Percentiles rank a stretch among this genome's conserved stretches.
These are phyloP conservation scores for Hymenotorrendiella dingleyae DNA, from an alignment of 2,329 filamentous ascomycete species.

Conservation along the genomic window DNA sequence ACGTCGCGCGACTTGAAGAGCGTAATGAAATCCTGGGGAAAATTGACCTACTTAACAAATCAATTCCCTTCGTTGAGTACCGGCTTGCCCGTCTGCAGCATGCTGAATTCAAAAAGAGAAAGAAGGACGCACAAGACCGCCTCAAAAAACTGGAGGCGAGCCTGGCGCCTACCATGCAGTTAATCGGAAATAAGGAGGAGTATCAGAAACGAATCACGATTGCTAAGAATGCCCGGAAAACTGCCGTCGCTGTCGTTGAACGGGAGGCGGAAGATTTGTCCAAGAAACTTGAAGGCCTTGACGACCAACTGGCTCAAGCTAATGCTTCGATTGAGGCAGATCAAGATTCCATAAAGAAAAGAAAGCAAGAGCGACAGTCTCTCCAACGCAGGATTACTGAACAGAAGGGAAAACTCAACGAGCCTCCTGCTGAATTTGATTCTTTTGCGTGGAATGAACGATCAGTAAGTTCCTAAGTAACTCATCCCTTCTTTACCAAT, in stretches of 20 bases:
- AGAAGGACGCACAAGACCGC: slow-evolving; percentile 48
- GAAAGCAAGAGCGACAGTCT: slow-evolving; percentile 45
- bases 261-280: slow-evolving; percentile 40
- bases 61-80: slow-evolving; percentile 62
- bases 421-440: slow-evolving; percentile 63
- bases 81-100: slow-evolving; percentile 44
- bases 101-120: slow-evolving; percentile 47
- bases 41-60: slow-evolving; percentile 58
- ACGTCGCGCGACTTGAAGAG: slow-evolving; percentile 78
- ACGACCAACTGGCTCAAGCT: slow-evolving; percentile 34
- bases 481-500: neutral
- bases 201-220: slow-evolving; percentile 56
- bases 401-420: slow-evolving; percentile 57
- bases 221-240: slow-evolving; percentile 49
- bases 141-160: slow-evolving; percentile 54
- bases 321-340: slow-evolving; percentile 44
- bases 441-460: slow-evolving; percentile 63
- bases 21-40: slow-evolving; percentile 61
- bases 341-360: slow-evolving; percentile 39
- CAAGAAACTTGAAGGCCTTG: slow-evolving; percentile 38
- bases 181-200: slow-evolving; percentile 61
- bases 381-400: slow-evolving; percentile 53
- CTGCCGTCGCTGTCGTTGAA: slow-evolving; percentile 49
- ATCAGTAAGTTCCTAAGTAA: slow-evolving; percentile 48
- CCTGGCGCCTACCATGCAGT: slow-evolving; percentile 61